phyloP scores from a whole-genome alignment of 371 early-diverging fungal genomes.

The Circinella umbellata region DNA sequence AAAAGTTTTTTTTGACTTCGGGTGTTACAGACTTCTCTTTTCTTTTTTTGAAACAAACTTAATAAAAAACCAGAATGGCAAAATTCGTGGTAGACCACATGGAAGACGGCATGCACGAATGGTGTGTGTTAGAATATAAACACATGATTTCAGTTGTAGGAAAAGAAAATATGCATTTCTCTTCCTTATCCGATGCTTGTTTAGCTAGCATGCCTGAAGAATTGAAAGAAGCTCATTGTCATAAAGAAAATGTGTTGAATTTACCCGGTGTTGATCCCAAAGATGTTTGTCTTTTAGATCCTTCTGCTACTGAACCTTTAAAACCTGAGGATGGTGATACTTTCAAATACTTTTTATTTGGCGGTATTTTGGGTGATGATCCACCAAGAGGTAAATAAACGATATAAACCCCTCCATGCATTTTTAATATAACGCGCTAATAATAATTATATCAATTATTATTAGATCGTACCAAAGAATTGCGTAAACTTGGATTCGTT shows the following conservation, averaged over 20 bases:
- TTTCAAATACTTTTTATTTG: slow-evolving; percentile 80
- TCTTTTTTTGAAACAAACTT: neutral
- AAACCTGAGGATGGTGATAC: slow-evolving; percentile 70
- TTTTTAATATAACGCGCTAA: too few relatives aligned
- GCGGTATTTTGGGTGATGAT: slow-evolving; percentile 79
- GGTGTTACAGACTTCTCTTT: neutral
- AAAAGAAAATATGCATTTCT: slow-evolving; percentile 62
- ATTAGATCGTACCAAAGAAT: slow-evolving; percentile 74
- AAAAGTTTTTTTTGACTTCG: too few relatives aligned
- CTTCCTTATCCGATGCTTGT: slow-evolving; percentile 59
- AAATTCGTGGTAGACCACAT: slow-evolving; percentile 79
- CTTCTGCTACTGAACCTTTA: slow-evolving; percentile 61
- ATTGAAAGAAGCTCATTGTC: slow-evolving; percentile 59
- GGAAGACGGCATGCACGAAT: slow-evolving; percentile 77
- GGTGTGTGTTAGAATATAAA: slow-evolving; percentile 78
- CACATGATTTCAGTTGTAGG: slow-evolving; percentile 73
- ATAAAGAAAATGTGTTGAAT: slow-evolving; percentile 62
- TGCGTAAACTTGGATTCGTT: slow-evolving; percentile 77
- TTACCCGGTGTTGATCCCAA: slow-evolving; percentile 60
- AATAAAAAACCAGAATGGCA: slow-evolving; percentile 8
- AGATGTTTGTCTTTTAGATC: slow-evolving; percentile 79
- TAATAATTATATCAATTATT: too few relatives aligned
- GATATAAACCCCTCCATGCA: too few relatives aligned
- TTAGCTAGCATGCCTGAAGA: slow-evolving; percentile 56
- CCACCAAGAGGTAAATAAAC: slow-evolving; percentile 64